Evolutionary conservation across 768 basidiomycete genomes (phyloP).

Genomic region (Tylopilus balloui): DNA sequence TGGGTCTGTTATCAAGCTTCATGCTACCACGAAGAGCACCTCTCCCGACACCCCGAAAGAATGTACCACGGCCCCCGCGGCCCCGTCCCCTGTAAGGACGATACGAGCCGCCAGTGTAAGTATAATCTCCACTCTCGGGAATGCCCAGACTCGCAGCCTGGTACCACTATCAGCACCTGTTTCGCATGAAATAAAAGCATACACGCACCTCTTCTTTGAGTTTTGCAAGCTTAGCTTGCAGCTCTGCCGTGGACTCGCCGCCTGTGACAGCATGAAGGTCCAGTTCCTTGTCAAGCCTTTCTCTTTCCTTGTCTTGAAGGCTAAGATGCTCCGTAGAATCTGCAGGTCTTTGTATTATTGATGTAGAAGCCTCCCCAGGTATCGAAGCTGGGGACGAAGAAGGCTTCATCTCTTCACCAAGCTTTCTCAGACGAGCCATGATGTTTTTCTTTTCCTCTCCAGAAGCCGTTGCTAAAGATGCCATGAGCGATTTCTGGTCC

Average conservation of each 20-base stretch:
- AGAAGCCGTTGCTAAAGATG: slow-evolving; percentile 56
- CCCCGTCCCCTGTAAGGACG: slow-evolving; percentile 68
- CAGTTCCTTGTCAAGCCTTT: slow-evolving; percentile 79
- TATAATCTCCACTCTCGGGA: slow-evolving; percentile 41
- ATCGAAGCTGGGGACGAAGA: slow-evolving; percentile 29
- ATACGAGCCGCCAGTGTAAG: slow-evolving; percentile 38
- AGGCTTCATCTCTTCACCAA: slow-evolving; percentile 74
- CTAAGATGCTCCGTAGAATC: slow-evolving; percentile 29
- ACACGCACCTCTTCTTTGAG: slow-evolving; percentile 71
- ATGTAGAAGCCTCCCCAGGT: slow-evolving; percentile 27
- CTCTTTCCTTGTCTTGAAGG: slow-evolving; percentile 55
- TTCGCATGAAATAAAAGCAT: slow-evolving; percentile 1
- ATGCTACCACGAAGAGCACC: slow-evolving; percentile 71
- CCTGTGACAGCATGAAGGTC: slow-evolving; percentile 49
- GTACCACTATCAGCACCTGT: slow-evolving; percentile 6
- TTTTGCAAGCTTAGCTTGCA: slow-evolving; percentile 70
- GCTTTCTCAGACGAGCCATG: slow-evolving; percentile 67
- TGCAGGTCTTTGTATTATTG: slow-evolving; percentile 21
- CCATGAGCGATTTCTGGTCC: slow-evolving; percentile 86
- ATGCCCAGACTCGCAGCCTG: slow-evolving; percentile 77
- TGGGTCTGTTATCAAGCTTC: slow-evolving; percentile 88
- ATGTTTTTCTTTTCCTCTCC: slow-evolving; percentile 75
- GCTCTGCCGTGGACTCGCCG: slow-evolving; percentile 57
- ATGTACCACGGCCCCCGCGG: slow-evolving; percentile 53
- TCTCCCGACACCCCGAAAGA: slow-evolving; percentile 56